Conservation (phyloP, 2,329 filamentous ascomycete species). For the Proliferodiscus dingleyae region DNA sequence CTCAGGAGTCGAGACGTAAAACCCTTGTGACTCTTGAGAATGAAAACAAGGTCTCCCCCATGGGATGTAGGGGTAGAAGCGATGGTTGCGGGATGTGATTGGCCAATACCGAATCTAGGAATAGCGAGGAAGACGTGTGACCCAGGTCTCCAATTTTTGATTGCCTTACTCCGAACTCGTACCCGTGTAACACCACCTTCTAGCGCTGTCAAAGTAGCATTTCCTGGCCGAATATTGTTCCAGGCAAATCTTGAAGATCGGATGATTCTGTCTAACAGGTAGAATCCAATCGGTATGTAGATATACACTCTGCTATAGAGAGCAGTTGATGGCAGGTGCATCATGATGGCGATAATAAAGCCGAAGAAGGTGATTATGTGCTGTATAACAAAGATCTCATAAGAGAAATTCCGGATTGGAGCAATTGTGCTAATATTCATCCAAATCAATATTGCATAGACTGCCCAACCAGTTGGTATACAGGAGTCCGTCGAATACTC, state of each 20-base stretch:
- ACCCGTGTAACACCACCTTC: slow-evolving; percentile 35
- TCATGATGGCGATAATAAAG: slow-evolving; percentile 33
- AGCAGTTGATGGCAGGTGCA: slow-evolving; percentile 31
- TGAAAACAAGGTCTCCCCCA: slow-evolving; percentile 55
- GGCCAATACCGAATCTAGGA: slow-evolving; percentile 47
- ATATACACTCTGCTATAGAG: slow-evolving; percentile 28
- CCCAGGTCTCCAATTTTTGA: slow-evolving; percentile 39
- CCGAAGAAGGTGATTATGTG: slow-evolving; percentile 52
- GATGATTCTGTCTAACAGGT: slow-evolving; percentile 22
- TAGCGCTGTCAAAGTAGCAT: slow-evolving; percentile 26
- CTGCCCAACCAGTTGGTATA: slow-evolving; percentile 50
- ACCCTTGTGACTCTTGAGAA: slow-evolving; percentile 51
- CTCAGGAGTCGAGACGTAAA: slow-evolving; percentile 52
- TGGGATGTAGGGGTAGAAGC: slow-evolving; percentile 47
- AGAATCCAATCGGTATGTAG: slow-evolving; percentile 25
- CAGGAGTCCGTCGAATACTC: slow-evolving; percentile 26
- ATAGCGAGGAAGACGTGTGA: slow-evolving; percentile 59
- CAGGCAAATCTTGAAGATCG: slow-evolving; percentile 28
- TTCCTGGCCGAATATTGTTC: slow-evolving; percentile 29
- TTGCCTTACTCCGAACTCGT: slow-evolving; percentile 30
- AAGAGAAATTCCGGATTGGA: slow-evolving; percentile 59
- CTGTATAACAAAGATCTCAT: slow-evolving; percentile 66
- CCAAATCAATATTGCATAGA: slow-evolving; percentile 63
- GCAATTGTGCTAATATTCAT: slow-evolving; percentile 58
- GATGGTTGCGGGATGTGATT: slow-evolving; percentile 59